phyloP scores from a whole-genome alignment of 2,329 filamentous ascomycete genomes.

The Botrytis medusae region DNA sequence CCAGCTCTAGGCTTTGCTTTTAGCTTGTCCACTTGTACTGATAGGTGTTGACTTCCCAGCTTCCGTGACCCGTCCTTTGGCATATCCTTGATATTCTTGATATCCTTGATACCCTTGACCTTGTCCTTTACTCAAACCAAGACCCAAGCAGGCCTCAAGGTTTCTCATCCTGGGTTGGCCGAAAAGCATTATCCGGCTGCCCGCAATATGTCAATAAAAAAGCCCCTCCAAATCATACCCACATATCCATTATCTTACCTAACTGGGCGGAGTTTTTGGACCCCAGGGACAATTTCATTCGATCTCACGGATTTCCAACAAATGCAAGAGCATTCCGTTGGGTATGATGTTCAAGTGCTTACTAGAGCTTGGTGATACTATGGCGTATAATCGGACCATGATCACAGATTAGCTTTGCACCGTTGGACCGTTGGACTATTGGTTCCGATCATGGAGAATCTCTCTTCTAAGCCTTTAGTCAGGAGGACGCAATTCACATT shows the following conservation, averaged over 20 bases:
- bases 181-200: constrained; percentile 13
- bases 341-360: constrained; percentile 16
- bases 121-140: constrained; percentile 3
- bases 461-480: not conserved
- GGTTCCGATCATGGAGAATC: not conserved
- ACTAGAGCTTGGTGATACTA: not conserved
- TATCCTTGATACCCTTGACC: not conserved
- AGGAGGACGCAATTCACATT: not conserved
- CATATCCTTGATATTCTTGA: not conserved
- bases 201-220: not conserved
- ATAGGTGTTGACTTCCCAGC: constrained; percentile 4
- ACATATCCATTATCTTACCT: constrained; percentile 8
- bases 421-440: not conserved
- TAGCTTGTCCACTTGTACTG: constrained; percentile 5
- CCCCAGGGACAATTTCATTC: constrained; percentile 12
- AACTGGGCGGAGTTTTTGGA: constrained; percentile 2
- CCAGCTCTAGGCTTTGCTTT: constrained; percentile 18
- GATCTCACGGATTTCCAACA: constrained; percentile 16
- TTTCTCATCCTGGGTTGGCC: not conserved
- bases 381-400: not conserved
- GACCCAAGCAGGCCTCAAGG: not conserved
- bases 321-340: constrained; percentile 18
- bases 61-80: not conserved
- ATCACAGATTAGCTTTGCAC: not conserved
- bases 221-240: not conserved